These are phyloP conservation scores for Arthrobotrys sinensis DNA, from an alignment of 2,329 filamentous ascomycete species.

Conservation along the genomic window DNA sequence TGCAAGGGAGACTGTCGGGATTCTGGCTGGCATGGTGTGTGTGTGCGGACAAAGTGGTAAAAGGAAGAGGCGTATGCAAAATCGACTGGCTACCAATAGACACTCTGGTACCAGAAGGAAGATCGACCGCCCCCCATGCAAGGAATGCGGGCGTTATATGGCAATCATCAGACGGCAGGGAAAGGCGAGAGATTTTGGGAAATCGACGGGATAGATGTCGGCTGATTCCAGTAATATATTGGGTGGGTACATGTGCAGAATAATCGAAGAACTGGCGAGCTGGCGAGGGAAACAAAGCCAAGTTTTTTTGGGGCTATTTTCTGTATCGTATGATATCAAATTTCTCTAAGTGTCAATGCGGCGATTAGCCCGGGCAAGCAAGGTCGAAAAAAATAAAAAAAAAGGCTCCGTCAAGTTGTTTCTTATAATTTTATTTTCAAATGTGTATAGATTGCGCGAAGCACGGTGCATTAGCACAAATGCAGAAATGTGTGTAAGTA, in stretches of 20 bases:
- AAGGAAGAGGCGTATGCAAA: constrained; percentile 47
- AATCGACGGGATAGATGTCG: constrained; percentile 26
- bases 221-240: constrained; percentile 37
- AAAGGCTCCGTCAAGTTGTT: constrained; percentile 34
- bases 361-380: constrained; percentile 40
- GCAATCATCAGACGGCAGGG: constrained; percentile 39
- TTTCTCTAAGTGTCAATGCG: constrained; percentile 57
- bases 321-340: constrained; percentile 52
- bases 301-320: constrained; percentile 10
- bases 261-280: constrained; percentile 11
- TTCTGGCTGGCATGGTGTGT: constrained; percentile 45
- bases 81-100: constrained; percentile 49
- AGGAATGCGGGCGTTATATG: constrained; percentile 55
- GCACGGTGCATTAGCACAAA: constrained; percentile 46
- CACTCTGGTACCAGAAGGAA: constrained; percentile 35
- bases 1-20: constrained; percentile 61
- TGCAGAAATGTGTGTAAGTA: neutral
- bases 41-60: constrained; percentile 52
- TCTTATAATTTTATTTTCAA: neutral
- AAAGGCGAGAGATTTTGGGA: constrained; percentile 18
- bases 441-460: constrained; percentile 43
- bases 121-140: constrained; percentile 59
- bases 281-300: constrained; percentile 21
- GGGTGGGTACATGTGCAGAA: constrained; percentile 25
- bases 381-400: constrained; percentile 16